These are phyloP conservation scores for Neopestalotiopsis clavispora DNA, from an alignment of 2,329 filamentous ascomycete species.

Conservation along the genomic window DNA sequence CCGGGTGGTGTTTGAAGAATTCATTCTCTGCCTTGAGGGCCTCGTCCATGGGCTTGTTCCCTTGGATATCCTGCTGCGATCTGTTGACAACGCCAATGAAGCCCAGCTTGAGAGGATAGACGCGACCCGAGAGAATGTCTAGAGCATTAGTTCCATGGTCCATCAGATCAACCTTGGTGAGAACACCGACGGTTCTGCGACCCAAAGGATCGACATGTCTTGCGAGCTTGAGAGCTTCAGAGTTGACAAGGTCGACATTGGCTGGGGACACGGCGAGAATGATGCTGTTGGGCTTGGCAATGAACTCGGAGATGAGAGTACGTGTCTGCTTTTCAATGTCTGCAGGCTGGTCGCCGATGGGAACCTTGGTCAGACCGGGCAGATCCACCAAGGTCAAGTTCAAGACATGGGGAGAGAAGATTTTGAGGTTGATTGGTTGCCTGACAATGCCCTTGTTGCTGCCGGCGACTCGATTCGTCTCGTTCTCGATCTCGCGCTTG, in stretches of 20 bases:
- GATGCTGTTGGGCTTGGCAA: slow-evolving; percentile 98
- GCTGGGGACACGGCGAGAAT: slow-evolving; percentile 95
- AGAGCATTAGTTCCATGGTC: slow-evolving; percentile 97
- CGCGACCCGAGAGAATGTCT: slow-evolving; percentile 95
- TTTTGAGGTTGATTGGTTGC: slow-evolving; percentile 96
- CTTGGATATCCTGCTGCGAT: slow-evolving; percentile 97
- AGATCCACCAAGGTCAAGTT: slow-evolving; percentile 96
- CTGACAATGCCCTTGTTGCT: slow-evolving; percentile 99
- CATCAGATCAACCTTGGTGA: slow-evolving; percentile 98
- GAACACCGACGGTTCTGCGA: slow-evolving; percentile 91
- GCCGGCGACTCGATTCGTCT: slow-evolving; percentile 88
- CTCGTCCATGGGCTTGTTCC: slow-evolving; percentile 91
- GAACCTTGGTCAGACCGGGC: slow-evolving; percentile 95
- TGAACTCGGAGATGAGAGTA: slow-evolving; percentile 96
- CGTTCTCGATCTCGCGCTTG: slow-evolving; percentile 94
- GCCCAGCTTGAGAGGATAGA: slow-evolving; percentile 94
- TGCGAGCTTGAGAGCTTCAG: slow-evolving; percentile 93
- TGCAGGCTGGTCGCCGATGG: slow-evolving; percentile 94
- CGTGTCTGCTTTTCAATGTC: slow-evolving; percentile 99
- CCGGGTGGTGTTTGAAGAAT: slow-evolving; percentile 96
- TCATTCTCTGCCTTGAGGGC: slow-evolving; percentile 88
- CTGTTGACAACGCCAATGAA: slow-evolving; percentile 98
- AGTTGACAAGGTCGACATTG: slow-evolving; percentile 98
- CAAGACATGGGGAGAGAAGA: slow-evolving; percentile 95
- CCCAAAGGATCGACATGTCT: slow-evolving; percentile 96